phyloP scores from a whole-genome alignment of 2,329 filamentous ascomycete genomes.

The Penicillium italicum region DNA sequence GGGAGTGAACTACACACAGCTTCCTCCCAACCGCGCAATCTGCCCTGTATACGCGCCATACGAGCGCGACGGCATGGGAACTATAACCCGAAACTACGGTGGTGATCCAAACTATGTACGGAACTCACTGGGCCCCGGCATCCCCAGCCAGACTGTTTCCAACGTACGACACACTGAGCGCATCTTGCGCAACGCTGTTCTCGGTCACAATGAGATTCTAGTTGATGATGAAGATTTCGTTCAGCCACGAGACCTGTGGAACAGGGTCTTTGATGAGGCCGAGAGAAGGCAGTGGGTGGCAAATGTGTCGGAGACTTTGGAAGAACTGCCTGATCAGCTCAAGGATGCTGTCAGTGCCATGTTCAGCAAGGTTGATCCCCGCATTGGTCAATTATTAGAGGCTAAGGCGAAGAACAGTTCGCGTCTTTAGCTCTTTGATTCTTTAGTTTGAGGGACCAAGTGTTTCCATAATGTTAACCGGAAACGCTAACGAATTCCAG shows the following conservation, averaged over 20 bases:
- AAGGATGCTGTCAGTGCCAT: slow-evolving; percentile 12
- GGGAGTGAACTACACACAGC: slow-evolving; percentile 41
- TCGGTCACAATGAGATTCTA: slow-evolving; percentile 24
- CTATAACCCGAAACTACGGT: slow-evolving; percentile 53
- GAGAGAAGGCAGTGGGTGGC: slow-evolving; percentile 21
- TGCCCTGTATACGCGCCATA: slow-evolving; percentile 51
- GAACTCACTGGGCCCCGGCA: slow-evolving; percentile 24
- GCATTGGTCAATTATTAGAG: slow-evolving; percentile 15
- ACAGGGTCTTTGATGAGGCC: slow-evolving; percentile 25
- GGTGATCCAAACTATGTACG: slow-evolving; percentile 55
- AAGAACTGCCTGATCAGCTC: slow-evolving; percentile 21
- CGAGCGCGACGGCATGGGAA: slow-evolving; percentile 40
- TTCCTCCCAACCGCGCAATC: slow-evolving; percentile 39
- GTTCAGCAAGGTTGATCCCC: slow-evolving; percentile 13
- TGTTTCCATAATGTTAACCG: neutral
- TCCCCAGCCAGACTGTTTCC: slow-evolving; percentile 14
- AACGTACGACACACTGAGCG: slow-evolving; percentile 23
- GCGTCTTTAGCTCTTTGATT: neutral
- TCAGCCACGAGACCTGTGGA: slow-evolving; percentile 32
- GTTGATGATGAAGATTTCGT: slow-evolving; percentile 32
- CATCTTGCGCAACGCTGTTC: slow-evolving; percentile 18
- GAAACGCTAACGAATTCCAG: neutral
- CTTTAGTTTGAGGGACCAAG: neutral
- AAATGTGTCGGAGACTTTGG: slow-evolving; percentile 25
- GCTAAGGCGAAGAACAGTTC: slow-evolving; percentile 1